Evolutionary conservation across 305 asterid genomes (phyloP), one percentile per base, ranked within the genome.

Genomic region (Fraxinus sp.): DNA sequence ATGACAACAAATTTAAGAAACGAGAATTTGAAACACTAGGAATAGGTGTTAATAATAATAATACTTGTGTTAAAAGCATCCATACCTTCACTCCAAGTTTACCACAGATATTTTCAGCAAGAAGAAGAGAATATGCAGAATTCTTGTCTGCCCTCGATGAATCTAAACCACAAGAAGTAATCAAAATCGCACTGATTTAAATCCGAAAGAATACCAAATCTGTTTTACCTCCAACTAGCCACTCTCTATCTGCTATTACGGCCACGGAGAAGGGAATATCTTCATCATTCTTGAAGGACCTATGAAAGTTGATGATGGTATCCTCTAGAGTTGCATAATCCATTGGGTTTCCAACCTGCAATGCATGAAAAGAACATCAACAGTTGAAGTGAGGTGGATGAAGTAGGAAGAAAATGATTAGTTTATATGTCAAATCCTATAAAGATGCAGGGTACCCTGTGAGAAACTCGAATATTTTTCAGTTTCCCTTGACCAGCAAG

Each of bases 321-420:
- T 91, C 94, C 89, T 90, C 91, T 83, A 96, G 86, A 73, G 91
- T 92, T 79, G 86, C 87, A 79, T 96, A 94, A 79, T 94, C 98
- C 98, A 93, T 91, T 33, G 99, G 97, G 82, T 92, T 96, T 85
- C 99, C 99, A 73, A 93, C 91, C 99, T 96, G 88, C 88, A 80
- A 78, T 62, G 74, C 33, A 62, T 41, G 77, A 78, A 76, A 82
- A 26, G 57, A 82, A 81, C 59, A 79, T 11, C 28, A 28, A 7
- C 66, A 77, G 44, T 14, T 22, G 28, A 74, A 70, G 66, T 13
- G 36, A 77, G 24, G 74, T n/a, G 82, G 79, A 84, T 1, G 52
- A 82, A 80, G 73, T 36, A 71, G 36, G 71, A 79, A 78, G 11
- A 36, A n/a, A 8, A 76, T 32, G 64, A 80, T 14, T 37, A 66